Evolutionary conservation across 2,329 filamentous ascomycete species (phyloP), one percentile per base, ranked within the genome.

Genomic region (Byssoonygena ceratinophila): DNA sequence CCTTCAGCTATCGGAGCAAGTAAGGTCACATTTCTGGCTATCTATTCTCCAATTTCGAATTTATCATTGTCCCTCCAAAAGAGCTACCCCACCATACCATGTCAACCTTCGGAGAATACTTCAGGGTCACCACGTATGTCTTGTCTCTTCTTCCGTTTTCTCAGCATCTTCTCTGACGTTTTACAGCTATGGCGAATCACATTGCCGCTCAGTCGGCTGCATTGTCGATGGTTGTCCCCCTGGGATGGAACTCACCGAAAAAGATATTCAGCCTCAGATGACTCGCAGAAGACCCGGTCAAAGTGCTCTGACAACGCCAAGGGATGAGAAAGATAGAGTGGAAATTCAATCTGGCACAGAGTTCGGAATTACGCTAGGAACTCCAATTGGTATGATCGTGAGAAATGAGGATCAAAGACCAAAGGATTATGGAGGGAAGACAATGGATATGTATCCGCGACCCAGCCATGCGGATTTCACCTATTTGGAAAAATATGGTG

Each of bases 401-500:
- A 77, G 83, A 69, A 97, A 97, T 70, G 83, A 97, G 74, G 90
- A 97, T 68, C 88, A 95, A 67, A 77, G 91, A 57, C 91, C 90
- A 34, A 83, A 87, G 66, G 92, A 98, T 74, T 97, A 97, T 71
- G 86, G 86, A 53, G 80, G 82, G 71, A 80, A 81, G 66, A 95
- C 90, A 27, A 96, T 96, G 81, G 87, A 97, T 70, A 73, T 82
- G 57, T 97, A 85, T 77, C 92, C 92, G 3, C 80, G 92, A 48
- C 92, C 91, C 32, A 88, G 83, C 66, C 92, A 97, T 71, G 91
- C 92, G 55, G 91, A 97, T 72, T 96, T 85, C 81, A 97, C 92
- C 55, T 97, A 97, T 73, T 77, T 95, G 56, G 87, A 95, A 70
- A 97, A 97, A 74, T 98, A 98, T 69, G 91, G 91, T 53, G 83